Evolutionary conservation across 1,139 yeast genomes (phyloP), one percentile per base, ranked within the genome.

Genomic region (Pichia sp.): DNA sequence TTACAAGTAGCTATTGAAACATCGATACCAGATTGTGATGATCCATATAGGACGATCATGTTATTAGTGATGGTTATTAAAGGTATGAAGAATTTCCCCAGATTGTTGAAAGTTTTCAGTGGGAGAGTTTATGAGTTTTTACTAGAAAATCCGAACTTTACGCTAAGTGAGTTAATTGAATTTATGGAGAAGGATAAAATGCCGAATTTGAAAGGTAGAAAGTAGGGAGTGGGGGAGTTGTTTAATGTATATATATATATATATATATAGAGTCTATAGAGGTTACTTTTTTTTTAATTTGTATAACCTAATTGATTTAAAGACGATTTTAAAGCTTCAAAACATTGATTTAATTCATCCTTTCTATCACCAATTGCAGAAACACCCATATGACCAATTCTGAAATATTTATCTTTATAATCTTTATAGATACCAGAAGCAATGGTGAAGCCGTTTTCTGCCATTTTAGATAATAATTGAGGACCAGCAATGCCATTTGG

Each of bases 331-430:
- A 76, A 69, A 29, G 73, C 76, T 22, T 64, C 60, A 50, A 70
- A 68, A 34, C 73, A 73, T 44, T 63, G 62, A 47, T 71, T 73
- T 30, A 75, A 63, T 60, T 75, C 79, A n/a, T 62, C 61, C 52
- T 72, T 67, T 52, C 70, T 67, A 55, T 71, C 71, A 49, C 77
- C 74, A 47, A 77, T 73, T 2, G 78, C 79, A 52, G 82, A 71
- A 47, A 80, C 81, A 60, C 97, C 97, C 98, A 91, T 91, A 72
- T 91, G 98, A 34, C 98, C 98, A 56, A 91, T 83, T 71, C 98
- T 82, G 74, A 91, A 88, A 73, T 90, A 90, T 68, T 85, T 84
- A 54, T 87, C 80, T 47, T 82, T 85, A 63, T 89, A 81, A 27
- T 83, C 88, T 70, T 83, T 84, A 73, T 87, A 95, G 60, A 91